These are phyloP conservation scores for Cochliopodium minus DNA, from an alignment of 208 protist species.

Conservation along the genomic window DNA sequence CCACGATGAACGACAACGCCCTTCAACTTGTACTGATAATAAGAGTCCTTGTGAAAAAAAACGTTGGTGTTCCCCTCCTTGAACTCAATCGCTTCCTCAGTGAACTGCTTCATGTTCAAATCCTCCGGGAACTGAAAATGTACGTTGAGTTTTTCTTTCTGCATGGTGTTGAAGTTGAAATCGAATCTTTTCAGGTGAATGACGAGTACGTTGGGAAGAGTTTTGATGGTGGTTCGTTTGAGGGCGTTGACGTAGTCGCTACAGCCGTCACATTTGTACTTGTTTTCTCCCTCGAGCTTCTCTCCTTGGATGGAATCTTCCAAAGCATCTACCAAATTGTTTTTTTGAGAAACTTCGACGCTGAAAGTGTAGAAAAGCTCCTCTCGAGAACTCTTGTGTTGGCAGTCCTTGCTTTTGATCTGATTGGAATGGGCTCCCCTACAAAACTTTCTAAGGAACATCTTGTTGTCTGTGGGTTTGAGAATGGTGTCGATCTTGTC, in stretches of 20 bases:
- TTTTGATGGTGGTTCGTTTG: not conserved
- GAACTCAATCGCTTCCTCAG: not conserved
- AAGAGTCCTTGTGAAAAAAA: not conserved
- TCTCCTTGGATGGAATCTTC: not conserved
- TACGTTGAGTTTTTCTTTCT: not conserved
- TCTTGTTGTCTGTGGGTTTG: not conserved
- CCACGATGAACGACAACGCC: conserved; percentile 56
- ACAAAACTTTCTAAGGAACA: not conserved
- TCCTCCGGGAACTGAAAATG: not conserved
- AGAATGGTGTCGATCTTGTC: not conserved
- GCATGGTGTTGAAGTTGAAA: not conserved
- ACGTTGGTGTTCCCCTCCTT: not conserved
- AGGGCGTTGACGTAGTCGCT: not conserved
- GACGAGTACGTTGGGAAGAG: not conserved
- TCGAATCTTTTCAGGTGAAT: conserved; percentile 3
- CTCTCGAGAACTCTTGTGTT: not conserved
- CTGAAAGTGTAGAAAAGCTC: not conserved
- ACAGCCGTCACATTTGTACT: not conserved
- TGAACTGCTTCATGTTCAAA: conserved; percentile 5
- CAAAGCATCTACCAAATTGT: not conserved
- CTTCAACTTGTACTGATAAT: conserved; percentile 40
- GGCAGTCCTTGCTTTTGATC: not conserved
- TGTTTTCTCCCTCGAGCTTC: not conserved
- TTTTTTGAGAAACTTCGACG: not conserved
- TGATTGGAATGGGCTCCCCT: not conserved